phyloP scores from a whole-genome alignment of 139 green algal genomes.

The Chlamydomonas eustigma region DNA sequence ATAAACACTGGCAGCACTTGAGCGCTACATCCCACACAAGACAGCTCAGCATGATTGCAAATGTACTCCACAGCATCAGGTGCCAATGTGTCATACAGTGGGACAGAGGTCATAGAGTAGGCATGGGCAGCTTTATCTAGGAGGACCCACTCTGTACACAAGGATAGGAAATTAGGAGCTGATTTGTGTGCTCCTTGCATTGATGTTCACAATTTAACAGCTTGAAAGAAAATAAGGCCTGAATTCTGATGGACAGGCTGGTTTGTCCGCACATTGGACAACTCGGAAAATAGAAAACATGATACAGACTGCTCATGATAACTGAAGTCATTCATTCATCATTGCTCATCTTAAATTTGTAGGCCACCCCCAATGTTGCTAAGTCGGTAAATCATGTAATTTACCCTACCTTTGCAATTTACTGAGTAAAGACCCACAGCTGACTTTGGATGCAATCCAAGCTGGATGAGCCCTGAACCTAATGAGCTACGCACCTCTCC shows the following conservation, averaged over 20 bases:
- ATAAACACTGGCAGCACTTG: constrained; percentile 74
- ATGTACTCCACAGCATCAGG: constrained; percentile 94
- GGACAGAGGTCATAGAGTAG: constrained; percentile 85
- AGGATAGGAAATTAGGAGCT: no score
- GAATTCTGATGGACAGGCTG: no score
- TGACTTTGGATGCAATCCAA: constrained; percentile 64
- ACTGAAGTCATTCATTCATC: no score
- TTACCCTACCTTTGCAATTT: constrained; percentile 56
- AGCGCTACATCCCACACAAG: constrained; percentile 63
- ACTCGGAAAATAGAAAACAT: no score
- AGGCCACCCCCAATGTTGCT: no score
- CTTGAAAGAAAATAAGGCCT: no score
- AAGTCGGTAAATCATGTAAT: background rate
- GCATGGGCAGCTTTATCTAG: constrained; percentile 80
- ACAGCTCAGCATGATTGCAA: constrained; percentile 87
- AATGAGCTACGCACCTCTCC: constrained; percentile 75
- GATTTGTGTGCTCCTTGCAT: no score
- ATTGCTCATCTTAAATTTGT: no score
- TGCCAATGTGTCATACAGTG: constrained; percentile 96
- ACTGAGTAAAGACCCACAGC: constrained; percentile 86
- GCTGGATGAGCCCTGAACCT: constrained; percentile 81
- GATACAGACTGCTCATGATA: no score
- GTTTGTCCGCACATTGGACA: no score
- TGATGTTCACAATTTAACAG: no score
- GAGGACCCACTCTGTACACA: constrained; percentile 84